These are phyloP conservation scores for Fonsecaea nubica DNA, from an alignment of 2,329 filamentous ascomycete genomes.

Conservation along the genomic window DNA sequence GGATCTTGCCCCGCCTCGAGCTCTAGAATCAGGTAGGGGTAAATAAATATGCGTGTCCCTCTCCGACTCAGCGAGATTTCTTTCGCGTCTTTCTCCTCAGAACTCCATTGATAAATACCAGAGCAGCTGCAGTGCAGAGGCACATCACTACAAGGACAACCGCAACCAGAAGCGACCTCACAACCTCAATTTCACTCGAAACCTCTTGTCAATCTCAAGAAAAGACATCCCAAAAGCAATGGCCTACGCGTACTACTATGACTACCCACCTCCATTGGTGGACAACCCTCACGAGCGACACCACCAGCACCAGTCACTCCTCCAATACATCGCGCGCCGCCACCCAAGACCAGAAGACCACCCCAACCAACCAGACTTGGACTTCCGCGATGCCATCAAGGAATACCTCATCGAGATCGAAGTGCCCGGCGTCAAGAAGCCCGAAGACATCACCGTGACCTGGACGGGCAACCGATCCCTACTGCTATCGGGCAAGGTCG, in stretches of 20 bases:
- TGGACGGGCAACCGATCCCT: conserved; percentile 34
- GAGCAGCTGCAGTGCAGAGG: neutral
- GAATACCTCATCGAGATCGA: conserved; percentile 36
- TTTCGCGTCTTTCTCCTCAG: neutral
- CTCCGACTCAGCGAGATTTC: neutral
- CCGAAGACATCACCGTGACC: conserved; percentile 32
- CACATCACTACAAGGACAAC: conserved; percentile 4
- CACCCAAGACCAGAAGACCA: conserved; percentile 33
- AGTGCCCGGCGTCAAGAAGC: conserved; percentile 36
- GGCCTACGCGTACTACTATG: conserved; percentile 37
- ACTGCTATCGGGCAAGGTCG: conserved; percentile 25
- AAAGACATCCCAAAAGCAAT: conserved; percentile 21
- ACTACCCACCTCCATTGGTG: conserved; percentile 35
- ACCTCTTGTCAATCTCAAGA: neutral
- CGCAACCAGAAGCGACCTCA: neutral
- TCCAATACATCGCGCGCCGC: conserved; percentile 30
- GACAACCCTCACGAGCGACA: conserved; percentile 33
- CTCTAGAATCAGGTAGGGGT: conserved; percentile 4
- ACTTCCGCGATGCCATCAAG: conserved; percentile 34
- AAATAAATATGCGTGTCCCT: conserved; percentile 18
- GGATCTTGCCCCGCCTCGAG: conserved; percentile 1
- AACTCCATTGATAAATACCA: neutral
- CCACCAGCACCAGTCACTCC: conserved; percentile 32
- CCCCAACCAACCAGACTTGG: conserved; percentile 37
- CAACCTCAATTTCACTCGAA: neutral